Base-by-base conservation (phyloP, 2,329 filamentous ascomycete genomes). In the Grosmannia huntii region DNA sequence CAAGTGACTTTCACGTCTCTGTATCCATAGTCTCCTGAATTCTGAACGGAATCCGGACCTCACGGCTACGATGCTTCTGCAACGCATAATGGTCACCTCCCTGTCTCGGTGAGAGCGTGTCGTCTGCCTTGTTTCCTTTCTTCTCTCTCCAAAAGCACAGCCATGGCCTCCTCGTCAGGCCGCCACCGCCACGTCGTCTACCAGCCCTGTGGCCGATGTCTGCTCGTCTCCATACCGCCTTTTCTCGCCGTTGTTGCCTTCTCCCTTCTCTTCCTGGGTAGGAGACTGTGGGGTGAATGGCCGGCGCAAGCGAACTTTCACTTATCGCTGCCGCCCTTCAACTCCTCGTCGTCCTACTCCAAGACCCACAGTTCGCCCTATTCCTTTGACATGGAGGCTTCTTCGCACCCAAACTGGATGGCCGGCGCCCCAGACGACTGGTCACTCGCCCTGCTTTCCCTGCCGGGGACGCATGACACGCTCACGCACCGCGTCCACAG, bases 391-490 rank as follows among this genome's bases (percentile, higher is more conserved):
- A 66, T 70, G 44, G 62, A 61, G 33, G 65, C 66, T 38, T 62
- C 67, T n/a, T 21, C 5, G 49, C 65, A 71, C 36, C 65, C 70
- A 7, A 57, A 61, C 44, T 79, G 76, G 76, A 78, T 78, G 76
- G 66, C 66, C 23, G 55, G 55, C 7, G 64, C 78, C 12, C 73
- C 74, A 31, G 73, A 78, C 65, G 61, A 66, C 28, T 66, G 69
- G 41, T 68, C 66, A 52, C 66, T 80, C 38, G 70, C 74, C 36
- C 70, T 66, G 55, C 69, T 80, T 49, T 77, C 75, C 52, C 72
- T 80, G 59, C 77, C 77, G 0, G 77, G 77, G 33, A 79, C 77
- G 1, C 77, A 80, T 67, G 76, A 80, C 65, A 78, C 76, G 27
- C 73, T 80, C 73, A 79, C 77, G 21, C 76, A 74, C 62, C 65